Conservation (phyloP, 345 rosid genomes). For the Corchorus capsularis region DNA sequence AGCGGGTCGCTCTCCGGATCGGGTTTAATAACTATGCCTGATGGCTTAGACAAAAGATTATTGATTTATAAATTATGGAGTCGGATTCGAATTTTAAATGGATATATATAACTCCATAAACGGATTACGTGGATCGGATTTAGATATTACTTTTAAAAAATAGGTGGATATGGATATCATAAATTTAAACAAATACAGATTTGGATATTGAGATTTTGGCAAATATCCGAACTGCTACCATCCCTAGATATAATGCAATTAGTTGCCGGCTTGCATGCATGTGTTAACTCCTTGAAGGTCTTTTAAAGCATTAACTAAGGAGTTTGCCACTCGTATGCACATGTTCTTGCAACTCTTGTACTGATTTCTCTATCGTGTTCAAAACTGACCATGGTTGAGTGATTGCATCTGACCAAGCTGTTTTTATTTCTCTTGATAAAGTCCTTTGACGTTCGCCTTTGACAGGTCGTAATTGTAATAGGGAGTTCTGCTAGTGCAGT, state of each 20-base stretch:
- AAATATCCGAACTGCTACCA: too few relatives aligned
- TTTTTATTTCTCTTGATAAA: constrained; percentile 14
- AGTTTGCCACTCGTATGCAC: neutral
- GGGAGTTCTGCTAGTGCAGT: constrained; percentile 68
- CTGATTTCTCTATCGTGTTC: neutral
- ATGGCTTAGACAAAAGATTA: too few relatives aligned
- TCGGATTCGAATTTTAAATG: too few relatives aligned
- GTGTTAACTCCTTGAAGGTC: neutral
- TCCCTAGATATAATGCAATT: neutral
- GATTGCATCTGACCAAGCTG: neutral
- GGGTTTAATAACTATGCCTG: too few relatives aligned
- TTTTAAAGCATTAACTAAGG: neutral
- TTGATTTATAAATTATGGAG: too few relatives aligned
- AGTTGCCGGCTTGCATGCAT: neutral
- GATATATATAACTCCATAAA: too few relatives aligned
- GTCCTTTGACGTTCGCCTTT: neutral
- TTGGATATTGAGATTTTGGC: too few relatives aligned
- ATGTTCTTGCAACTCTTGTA: neutral
- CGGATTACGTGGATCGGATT: too few relatives aligned
- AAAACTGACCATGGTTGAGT: neutral
- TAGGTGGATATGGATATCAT: too few relatives aligned
- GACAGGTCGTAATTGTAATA: constrained; percentile 68
- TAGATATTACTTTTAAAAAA: too few relatives aligned
- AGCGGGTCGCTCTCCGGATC: too few relatives aligned
- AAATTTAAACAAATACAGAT: too few relatives aligned